phyloP scores from a whole-genome alignment of 2,329 filamentous ascomycete species.

The Trichoderma atrobrunneum region DNA sequence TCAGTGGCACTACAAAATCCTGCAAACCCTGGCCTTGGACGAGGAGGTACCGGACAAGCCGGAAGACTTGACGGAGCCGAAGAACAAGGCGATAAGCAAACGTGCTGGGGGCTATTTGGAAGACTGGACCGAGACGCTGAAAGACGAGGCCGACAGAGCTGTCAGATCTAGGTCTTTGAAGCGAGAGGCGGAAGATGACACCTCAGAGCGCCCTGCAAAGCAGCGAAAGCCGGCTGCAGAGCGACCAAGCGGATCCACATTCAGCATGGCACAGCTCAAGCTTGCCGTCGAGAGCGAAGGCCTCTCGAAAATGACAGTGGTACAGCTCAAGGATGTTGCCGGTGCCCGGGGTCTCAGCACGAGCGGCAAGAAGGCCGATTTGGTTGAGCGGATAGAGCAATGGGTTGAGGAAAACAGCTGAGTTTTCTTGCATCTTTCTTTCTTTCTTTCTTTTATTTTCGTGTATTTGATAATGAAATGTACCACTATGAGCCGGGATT shows the following conservation, averaged over 20 bases:
- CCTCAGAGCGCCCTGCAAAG: slow-evolving; percentile 44
- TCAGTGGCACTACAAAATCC: slow-evolving; percentile 95
- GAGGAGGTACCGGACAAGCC: slow-evolving; percentile 78
- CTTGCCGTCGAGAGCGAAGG: slow-evolving; percentile 43
- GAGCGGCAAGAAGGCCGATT: slow-evolving; percentile 51
- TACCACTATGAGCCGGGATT: not conserved
- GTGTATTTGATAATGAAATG: not conserved
- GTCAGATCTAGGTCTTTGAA: slow-evolving; percentile 46
- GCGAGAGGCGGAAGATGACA: slow-evolving; percentile 47
- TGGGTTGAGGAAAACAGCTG: slow-evolving; percentile 50
- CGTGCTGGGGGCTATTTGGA: slow-evolving; percentile 75
- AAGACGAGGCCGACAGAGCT: slow-evolving; percentile 48
- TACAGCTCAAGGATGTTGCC: slow-evolving; percentile 50
- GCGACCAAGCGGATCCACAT: slow-evolving; percentile 33
- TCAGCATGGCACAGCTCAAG: slow-evolving; percentile 48
- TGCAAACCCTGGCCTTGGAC: slow-evolving; percentile 87
- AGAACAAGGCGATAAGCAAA: slow-evolving; percentile 85
- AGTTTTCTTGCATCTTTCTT: not conserved
- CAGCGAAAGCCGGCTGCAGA: slow-evolving; percentile 38
- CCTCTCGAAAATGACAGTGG: slow-evolving; percentile 54
- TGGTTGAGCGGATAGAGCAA: slow-evolving; percentile 55
- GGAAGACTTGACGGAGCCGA: slow-evolving; percentile 78
- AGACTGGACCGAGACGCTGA: slow-evolving; percentile 70
- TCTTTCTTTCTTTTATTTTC: not conserved
- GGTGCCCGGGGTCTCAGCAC: slow-evolving; percentile 47